Evolutionary conservation across 306 rosid species (phyloP).

Genomic region (Medicago arabica): DNA sequence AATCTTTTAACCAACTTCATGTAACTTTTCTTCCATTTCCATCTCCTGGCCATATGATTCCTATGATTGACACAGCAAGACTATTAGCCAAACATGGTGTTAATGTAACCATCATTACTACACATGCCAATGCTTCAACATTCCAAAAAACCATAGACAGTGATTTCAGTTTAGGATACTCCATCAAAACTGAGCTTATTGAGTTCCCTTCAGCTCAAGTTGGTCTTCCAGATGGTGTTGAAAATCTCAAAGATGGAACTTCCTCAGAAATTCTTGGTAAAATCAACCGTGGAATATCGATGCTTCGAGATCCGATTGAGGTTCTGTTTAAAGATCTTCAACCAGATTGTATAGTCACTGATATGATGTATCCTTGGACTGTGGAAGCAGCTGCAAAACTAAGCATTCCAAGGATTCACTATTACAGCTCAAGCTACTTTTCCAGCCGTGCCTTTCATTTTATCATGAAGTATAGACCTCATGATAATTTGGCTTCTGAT

Average conservation of each 20-base stretch:
- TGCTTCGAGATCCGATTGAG: constrained; percentile 37
- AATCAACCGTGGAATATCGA: neutral
- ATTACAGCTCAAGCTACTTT: constrained; percentile 43
- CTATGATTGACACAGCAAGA: constrained; percentile 43
- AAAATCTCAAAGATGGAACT: constrained; percentile 35
- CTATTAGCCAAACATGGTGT: constrained; percentile 44
- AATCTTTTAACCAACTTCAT: constrained; percentile 5
- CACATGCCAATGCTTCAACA: constrained; percentile 33
- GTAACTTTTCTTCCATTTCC: constrained; percentile 40
- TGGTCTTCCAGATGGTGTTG: constrained; percentile 41
- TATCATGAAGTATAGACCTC: constrained; percentile 34
- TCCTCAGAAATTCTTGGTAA: neutral
- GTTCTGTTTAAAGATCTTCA: constrained; percentile 22
- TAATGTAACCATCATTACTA: constrained; percentile 38
- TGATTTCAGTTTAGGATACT: constrained; percentile 33
- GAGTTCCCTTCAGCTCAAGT: constrained; percentile 37
- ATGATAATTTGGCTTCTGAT: constrained; percentile 30
- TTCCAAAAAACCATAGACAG: constrained; percentile 38
- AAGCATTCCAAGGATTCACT: constrained; percentile 39
- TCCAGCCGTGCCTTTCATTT: neutral
- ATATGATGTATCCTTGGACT: constrained; percentile 41
- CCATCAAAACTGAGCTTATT: constrained; percentile 32
- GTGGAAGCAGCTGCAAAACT: constrained; percentile 40
- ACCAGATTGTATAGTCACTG: constrained; percentile 38
- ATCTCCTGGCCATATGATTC: constrained; percentile 45